Percentiles rank a stretch among this genome's conserved stretches.
phyloP scores from a whole-genome alignment of 2,329 filamentous ascomycete genomes.

The Dendrostoma leiphaemia region DNA sequence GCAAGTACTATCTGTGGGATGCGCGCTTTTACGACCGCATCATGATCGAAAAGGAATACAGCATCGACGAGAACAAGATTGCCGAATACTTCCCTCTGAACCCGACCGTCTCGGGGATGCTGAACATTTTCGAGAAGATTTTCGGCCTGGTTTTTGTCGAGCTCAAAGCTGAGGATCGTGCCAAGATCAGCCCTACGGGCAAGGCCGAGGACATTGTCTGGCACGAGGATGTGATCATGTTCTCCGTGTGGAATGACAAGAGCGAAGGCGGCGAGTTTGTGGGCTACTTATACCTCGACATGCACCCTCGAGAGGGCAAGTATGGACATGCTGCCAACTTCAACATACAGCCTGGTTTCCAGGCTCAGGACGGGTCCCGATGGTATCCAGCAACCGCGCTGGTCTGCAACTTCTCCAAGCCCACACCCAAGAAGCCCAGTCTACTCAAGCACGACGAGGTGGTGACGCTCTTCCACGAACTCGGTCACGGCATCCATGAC shows the following conservation, averaged over 20 bases:
- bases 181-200: constrained; percentile 62
- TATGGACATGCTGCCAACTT: constrained; percentile 87
- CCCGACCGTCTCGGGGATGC: constrained; percentile 72
- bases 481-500: constrained; percentile 71
- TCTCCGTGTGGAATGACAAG: constrained; percentile 79
- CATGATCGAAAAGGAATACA: constrained; percentile 78
- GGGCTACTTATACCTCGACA: constrained; percentile 79
- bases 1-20: constrained; percentile 81
- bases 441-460: constrained; percentile 82
- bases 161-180: constrained; percentile 64
- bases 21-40: constrained; percentile 76
- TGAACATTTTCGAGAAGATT: constrained; percentile 78
- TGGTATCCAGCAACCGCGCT: constrained; percentile 76
- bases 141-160: constrained; percentile 79
- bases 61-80: constrained; percentile 75
- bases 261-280: constrained; percentile 70
- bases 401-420: constrained; percentile 85
- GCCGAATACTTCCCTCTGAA: constrained; percentile 81
- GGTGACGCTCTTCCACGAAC: constrained; percentile 77
- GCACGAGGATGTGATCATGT: constrained; percentile 81
- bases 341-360: constrained; percentile 71
- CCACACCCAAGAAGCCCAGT: constrained; percentile 71
- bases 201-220: constrained; percentile 72
- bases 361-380: constrained; percentile 62
- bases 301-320: constrained; percentile 78